Percentiles rank a stretch among this genome's conserved stretches.
These are phyloP conservation scores for Casuarina glauca DNA, from an alignment of 306 rosid species.

Conservation along the genomic window DNA sequence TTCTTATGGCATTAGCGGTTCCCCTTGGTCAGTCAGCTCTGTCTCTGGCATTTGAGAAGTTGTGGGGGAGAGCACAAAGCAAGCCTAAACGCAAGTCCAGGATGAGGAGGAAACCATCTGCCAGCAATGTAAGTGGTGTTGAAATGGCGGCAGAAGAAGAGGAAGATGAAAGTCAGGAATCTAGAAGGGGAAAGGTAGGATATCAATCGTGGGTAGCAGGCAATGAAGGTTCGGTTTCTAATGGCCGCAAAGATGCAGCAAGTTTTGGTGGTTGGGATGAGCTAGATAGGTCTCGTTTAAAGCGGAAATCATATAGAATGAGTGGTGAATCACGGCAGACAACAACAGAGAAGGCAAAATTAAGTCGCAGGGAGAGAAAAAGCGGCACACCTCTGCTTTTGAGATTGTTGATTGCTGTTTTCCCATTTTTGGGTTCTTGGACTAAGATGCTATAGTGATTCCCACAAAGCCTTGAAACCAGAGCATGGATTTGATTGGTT, in stretches of 20 bases:
- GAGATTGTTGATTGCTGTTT: slow-evolving; percentile 80
- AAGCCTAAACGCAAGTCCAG: slow-evolving; percentile 58
- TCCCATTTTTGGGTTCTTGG: slow-evolving; percentile 91
- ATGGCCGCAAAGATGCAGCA: slow-evolving; percentile 28
- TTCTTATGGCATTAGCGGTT: slow-evolving; percentile 88
- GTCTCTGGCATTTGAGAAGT: slow-evolving; percentile 70
- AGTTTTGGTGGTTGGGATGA: slow-evolving; percentile 95
- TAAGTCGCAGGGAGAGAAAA: slow-evolving; percentile 66
- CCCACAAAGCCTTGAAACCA: slow-evolving; percentile 3
- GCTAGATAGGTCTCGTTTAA: slow-evolving; percentile 53
- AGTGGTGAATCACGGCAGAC: slow-evolving; percentile 34
- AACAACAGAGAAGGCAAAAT: slow-evolving; percentile 47
- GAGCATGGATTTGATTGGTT: slow-evolving; percentile 14
- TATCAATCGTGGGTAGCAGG: slow-evolving; percentile 82
- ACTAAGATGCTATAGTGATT: slow-evolving; percentile 68
- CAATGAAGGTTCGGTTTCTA: slow-evolving; percentile 42
- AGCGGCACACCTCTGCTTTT: slow-evolving; percentile 73
- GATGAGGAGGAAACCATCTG: slow-evolving; percentile 50
- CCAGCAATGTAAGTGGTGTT: slow-evolving; percentile 24
- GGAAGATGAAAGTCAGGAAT: slow-evolving; percentile 40
- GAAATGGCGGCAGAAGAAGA: slow-evolving; percentile 40
- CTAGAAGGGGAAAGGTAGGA: slow-evolving; percentile 39
- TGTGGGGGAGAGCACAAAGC: slow-evolving; percentile 57
- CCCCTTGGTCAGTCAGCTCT: slow-evolving; percentile 83
- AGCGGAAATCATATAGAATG: slow-evolving; percentile 35